Base-by-base conservation (phyloP, 129 eudicot species). In the Deinandra increscens region DNA sequence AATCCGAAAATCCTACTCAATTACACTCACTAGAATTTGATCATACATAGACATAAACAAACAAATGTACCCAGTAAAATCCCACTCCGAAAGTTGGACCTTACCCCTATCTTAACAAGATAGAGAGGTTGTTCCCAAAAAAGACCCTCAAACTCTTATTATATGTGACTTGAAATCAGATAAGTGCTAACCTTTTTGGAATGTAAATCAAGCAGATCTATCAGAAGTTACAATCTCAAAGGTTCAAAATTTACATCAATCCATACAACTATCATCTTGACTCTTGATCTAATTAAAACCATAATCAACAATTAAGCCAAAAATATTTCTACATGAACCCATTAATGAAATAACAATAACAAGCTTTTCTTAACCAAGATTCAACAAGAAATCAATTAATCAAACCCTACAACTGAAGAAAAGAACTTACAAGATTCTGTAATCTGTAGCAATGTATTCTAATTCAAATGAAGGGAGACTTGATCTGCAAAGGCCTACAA, bases 401-500 rank as follows among this genome's bases (percentile, higher is more conserved):
- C 42, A 36, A 51, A 39, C 18, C 62, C 54, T 26, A 58, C 33
- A 22, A 38, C 39, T 42, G 12, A 38, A 60, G 8, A 69, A 73
- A 19, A 59, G 50, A 71, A 75, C 78, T 76, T 70, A 82, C 84
- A 69, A 70, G 63, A 66, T 75, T 58, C 31, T 26, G 31, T 26
- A 26, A 26, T 26, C 33, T 59, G 76, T 69, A 67, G 69, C 43
- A 73, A 44, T 60, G 68, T 23, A 71, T 43, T 46, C 66, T 55
- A 61, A 69, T 37, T 39, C 68, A 62, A 74, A 7, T 51, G 44
- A 66, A 29, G 70, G 73, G 64, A 79, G 79, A 73, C 79, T 31
- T 68, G 70, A 80, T 59, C 81, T 74, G 85, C 84, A 79, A 71
- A 62, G 54, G 73, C 80, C 84, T 23, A 80, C 38, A 67, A 69